Evolutionary conservation across 129 eudicot genomes (phyloP), one percentile per base, ranked within the genome.

Genomic region (Centella asiatica): DNA sequence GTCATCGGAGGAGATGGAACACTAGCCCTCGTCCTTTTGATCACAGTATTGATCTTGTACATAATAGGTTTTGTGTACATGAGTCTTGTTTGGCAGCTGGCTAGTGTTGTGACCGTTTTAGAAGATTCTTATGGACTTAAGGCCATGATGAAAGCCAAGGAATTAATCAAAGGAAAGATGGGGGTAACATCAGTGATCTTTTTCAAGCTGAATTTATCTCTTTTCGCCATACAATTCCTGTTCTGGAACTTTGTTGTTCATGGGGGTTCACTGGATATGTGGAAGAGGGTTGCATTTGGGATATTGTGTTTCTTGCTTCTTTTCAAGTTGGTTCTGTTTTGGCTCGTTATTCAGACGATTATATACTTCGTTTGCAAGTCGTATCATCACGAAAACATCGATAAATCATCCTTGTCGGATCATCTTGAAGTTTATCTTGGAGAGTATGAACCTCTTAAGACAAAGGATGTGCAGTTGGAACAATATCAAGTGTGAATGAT

Each of bases 81-180:
- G 39, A 49, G 28, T n/a, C 53, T 60, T 25, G 10, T 68, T 3
- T 75, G 76, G 73, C 81, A 80, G 46, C 23, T 75, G 31, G 81
- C 85, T 13, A 29, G 45, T 19, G 81, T 80, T 0, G 40, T 80
- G 20, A 49, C 81, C 2, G 78, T 80, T n/a, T 23, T 80, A 10
- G 85, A 80, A 76, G 58, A 32, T 20, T 31, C 23, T 1, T 39
- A 15, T 10, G 85, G 85, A 6, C 32, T 75, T 19, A 53, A 68
- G 64, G 66, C 78, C 24, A 36, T 76, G 64, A 45, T 32, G 62
- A 80, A 72, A 58, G 33, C 76, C 4, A 53, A 22, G 0, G 71
- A 61, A 19, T 52, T 80, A 24, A 52, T 80, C 49, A 72, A 31
- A 1, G 81, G 81, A 6, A 76, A 80, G 63, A 39, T 44, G 60